These are phyloP conservation scores for Colletotrichum trifolii DNA, from an alignment of 2,329 filamentous ascomycete species.

Conservation along the genomic window DNA sequence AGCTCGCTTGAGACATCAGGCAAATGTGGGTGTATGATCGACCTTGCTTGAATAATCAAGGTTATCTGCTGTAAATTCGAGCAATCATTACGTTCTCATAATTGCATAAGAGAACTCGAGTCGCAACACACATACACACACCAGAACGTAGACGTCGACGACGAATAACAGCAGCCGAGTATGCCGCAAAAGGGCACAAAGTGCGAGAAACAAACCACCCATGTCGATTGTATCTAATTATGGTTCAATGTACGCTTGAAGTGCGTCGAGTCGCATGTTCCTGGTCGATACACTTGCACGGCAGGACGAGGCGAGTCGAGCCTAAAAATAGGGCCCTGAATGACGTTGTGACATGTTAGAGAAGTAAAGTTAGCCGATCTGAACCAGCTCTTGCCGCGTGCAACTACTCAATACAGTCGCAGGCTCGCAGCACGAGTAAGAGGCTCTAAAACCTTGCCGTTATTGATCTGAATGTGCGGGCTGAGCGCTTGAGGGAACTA, in stretches of 20 bases:
- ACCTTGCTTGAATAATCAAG: too few relatives aligned
- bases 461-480: conserved; percentile 13
- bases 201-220: too few relatives aligned
- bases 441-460: conserved; percentile 25
- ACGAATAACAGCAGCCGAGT: too few relatives aligned
- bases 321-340: conserved; percentile 26
- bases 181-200: too few relatives aligned
- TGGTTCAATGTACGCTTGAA: conserved; percentile 32
- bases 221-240: background rate
- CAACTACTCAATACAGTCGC: conserved; percentile 23
- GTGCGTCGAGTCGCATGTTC: conserved; percentile 31
- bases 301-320: conserved; percentile 33
- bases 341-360: conserved; percentile 33
- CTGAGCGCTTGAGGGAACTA: conserved; percentile 13
- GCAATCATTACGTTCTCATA: too few relatives aligned
- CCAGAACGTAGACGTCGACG: too few relatives aligned
- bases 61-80: too few relatives aligned
- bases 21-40: too few relatives aligned
- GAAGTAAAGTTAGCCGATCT: conserved; percentile 36
- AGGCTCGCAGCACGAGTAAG: conserved; percentile 27
- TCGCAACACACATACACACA: too few relatives aligned
- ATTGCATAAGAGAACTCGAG: too few relatives aligned
- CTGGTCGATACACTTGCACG: conserved; percentile 28
- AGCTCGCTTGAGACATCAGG: too few relatives aligned
- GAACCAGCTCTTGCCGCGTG: conserved; percentile 18